phyloP scores from a whole-genome alignment of 2,329 filamentous ascomycete genomes.

The Xylariomycetidae sp. region DNA sequence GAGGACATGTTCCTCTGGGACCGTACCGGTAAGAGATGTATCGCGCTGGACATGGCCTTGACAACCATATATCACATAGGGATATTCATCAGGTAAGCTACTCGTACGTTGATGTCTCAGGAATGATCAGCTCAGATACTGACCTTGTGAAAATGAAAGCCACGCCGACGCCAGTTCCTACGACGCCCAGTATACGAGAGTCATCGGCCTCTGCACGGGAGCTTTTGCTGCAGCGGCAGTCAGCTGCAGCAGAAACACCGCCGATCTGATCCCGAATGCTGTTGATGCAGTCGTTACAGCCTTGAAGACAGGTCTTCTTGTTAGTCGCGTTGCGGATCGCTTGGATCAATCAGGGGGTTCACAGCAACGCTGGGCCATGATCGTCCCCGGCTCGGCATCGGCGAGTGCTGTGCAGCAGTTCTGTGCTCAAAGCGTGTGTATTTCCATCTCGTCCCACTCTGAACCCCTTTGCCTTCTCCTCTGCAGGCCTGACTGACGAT shows the following conservation, averaged over 20 bases:
- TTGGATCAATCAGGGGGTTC: too few relatives aligned
- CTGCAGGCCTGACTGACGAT: neutral
- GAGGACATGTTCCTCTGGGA: slow-evolving; percentile 10
- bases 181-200: slow-evolving; percentile 5
- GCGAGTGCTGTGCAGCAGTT: slow-evolving; percentile 11
- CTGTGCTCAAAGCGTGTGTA: slow-evolving; percentile 8
- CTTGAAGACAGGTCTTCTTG: slow-evolving; percentile 24
- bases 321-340: slow-evolving; percentile 10
- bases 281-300: slow-evolving; percentile 24
- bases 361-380: slow-evolving; percentile 17
- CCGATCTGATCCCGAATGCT: slow-evolving; percentile 25
- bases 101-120: neutral
- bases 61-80: slow-evolving; percentile 16
- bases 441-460: neutral
- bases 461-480: neutral
- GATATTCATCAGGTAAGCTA: slow-evolving; percentile 12
- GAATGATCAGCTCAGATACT: slow-evolving; percentile 2
- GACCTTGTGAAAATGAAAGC: neutral
- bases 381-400: slow-evolving; percentile 15
- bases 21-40: slow-evolving; percentile 9
- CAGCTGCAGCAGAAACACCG: slow-evolving; percentile 19
- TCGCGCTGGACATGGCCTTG: slow-evolving; percentile 18
- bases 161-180: slow-evolving; percentile 10
- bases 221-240: slow-evolving; percentile 26
- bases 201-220: slow-evolving; percentile 27